phyloP scores from a whole-genome alignment of 805 yeast species.

The Yamadazyma paraphyllophila region DNA sequence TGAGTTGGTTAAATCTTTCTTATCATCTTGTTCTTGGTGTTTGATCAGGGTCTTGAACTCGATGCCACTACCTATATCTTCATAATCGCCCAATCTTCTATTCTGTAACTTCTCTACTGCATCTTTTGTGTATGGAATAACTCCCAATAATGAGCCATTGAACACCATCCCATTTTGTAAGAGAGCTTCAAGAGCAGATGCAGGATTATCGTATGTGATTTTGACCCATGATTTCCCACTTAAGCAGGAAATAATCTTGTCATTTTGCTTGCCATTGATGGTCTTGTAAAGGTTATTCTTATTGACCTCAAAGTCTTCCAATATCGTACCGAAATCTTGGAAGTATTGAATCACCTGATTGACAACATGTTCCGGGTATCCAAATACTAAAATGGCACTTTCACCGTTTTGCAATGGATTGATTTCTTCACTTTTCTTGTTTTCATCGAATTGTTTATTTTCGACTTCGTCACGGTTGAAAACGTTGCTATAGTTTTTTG shows the following conservation, averaged over 20 bases:
- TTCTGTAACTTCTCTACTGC: slow-evolving; percentile 59
- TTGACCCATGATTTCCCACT: slow-evolving; percentile 92
- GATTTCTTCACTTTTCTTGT: slow-evolving; percentile 7
- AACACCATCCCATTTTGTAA: slow-evolving; percentile 76
- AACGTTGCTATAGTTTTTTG: slow-evolving; percentile 43
- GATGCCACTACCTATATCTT: slow-evolving; percentile 47
- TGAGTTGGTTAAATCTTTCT: slow-evolving; percentile 3
- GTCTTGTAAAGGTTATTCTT: slow-evolving; percentile 12
- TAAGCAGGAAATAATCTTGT: slow-evolving; percentile 58
- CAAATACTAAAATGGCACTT: slow-evolving; percentile 78
- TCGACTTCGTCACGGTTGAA: slow-evolving; percentile 34
- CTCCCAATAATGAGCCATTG: slow-evolving; percentile 67
- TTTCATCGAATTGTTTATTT: slow-evolving; percentile 1
- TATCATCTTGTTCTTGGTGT: slow-evolving; percentile 4
- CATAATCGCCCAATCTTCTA: slow-evolving; percentile 39
- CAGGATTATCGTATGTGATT: slow-evolving; percentile 71
- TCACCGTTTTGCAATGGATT: slow-evolving; percentile 39
- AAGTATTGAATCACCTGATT: slow-evolving; percentile 68
- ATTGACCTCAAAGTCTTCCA: slow-evolving; percentile 64
- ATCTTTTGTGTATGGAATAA: slow-evolving; percentile 61
- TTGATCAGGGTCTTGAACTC: slow-evolving; percentile 10
- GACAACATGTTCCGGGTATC: slow-evolving; percentile 79
- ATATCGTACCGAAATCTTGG: slow-evolving; percentile 71
- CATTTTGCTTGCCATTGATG: slow-evolving; percentile 10
- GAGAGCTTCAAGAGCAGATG: slow-evolving; percentile 78